A percentile compares a stretch with the other conserved stretches of the same genome.
These are phyloP conservation scores for Tolypocladium ophioglossoides DNA, from an alignment of 2,329 filamentous ascomycete genomes.

Conservation along the genomic window DNA sequence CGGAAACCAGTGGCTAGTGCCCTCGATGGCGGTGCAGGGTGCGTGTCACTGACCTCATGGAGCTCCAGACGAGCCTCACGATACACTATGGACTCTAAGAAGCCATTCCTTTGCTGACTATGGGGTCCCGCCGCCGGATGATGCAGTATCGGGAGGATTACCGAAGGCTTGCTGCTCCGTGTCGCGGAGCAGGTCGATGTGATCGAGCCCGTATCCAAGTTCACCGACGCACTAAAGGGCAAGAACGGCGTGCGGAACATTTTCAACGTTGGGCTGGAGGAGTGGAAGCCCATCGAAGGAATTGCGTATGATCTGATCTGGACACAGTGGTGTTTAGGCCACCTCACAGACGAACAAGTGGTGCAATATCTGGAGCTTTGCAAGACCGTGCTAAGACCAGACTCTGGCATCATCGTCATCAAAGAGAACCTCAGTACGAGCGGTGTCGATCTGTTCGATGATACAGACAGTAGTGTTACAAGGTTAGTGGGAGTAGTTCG, in stretches of 20 bases:
- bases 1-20: slow-evolving; percentile 16
- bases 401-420: too few relatives aligned
- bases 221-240: slow-evolving; percentile 52
- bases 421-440: too few relatives aligned
- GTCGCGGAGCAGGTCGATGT: slow-evolving; percentile 67
- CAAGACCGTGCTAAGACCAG: too few relatives aligned
- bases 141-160: slow-evolving; percentile 69
- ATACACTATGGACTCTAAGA: too few relatives aligned
- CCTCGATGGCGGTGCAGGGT: slow-evolving; percentile 31
- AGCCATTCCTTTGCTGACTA: background rate
- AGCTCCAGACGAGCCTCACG: too few relatives aligned
- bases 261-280: slow-evolving; percentile 63
- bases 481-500: too few relatives aligned
- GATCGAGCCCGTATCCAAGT: slow-evolving; percentile 76
- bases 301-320: slow-evolving; percentile 60
- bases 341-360: too few relatives aligned
- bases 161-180: slow-evolving; percentile 61
- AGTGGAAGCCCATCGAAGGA: slow-evolving; percentile 44
- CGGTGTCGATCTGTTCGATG: too few relatives aligned
- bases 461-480: too few relatives aligned
- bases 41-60: slow-evolving; percentile 4
- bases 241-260: slow-evolving; percentile 51
- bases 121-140: background rate
- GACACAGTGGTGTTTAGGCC: too few relatives aligned
- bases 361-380: too few relatives aligned